Percentiles rank a stretch among this genome's conserved stretches.
phyloP scores from a whole-genome alignment of 176 grass and related monocot genomes.

The Oryza glaberrima region DNA sequence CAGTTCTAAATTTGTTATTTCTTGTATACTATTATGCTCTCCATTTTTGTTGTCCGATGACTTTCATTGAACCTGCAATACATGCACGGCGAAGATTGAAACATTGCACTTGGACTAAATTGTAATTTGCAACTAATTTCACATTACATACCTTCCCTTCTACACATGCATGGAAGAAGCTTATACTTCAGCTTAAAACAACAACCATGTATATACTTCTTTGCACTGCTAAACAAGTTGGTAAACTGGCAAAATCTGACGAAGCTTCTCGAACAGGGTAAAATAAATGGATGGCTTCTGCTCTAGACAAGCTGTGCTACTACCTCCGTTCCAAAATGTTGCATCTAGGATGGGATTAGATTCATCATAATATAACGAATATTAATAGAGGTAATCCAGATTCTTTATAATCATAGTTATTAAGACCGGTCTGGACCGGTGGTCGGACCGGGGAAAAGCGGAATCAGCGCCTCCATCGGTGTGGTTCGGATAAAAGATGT shows the following conservation, averaged over 20 bases:
- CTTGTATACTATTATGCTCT: not conserved
- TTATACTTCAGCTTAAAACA: not conserved
- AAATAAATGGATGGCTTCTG: not conserved
- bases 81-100: not conserved
- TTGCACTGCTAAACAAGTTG: not conserved
- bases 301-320: not conserved
- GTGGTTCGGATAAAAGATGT: too few species aligned
- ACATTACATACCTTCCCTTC: not conserved
- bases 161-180: not conserved
- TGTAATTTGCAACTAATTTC: not conserved
- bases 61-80: not conserved
- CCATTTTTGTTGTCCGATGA: not conserved
- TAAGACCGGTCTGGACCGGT: too few species aligned
- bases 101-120: not conserved
- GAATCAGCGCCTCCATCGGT: too few species aligned
- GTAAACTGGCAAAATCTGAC: not conserved
- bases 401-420: too few species aligned
- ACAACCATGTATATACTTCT: not conserved
- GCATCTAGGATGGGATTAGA: too few species aligned
- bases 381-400: too few species aligned
- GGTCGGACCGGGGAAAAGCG: too few species aligned
- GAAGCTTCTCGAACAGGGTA: not conserved
- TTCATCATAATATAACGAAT: too few species aligned
- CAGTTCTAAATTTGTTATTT: not conserved
- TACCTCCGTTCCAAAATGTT: too few species aligned